Base-by-base conservation (phyloP, 345 rosid species). In the Moricandia moricandioides region DNA sequence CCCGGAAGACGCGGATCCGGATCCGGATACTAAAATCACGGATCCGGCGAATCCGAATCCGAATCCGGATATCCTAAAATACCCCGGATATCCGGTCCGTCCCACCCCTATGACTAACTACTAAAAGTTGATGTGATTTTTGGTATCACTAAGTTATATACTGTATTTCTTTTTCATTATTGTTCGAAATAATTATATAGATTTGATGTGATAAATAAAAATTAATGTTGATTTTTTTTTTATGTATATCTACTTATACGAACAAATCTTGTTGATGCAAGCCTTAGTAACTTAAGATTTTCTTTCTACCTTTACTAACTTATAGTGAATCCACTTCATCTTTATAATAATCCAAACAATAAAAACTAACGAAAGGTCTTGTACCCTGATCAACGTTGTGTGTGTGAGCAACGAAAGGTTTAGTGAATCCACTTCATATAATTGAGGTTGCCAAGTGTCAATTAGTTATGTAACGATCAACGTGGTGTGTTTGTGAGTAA, bases 321-420 rank as follows among this genome's bases (percentile, higher is more conserved):
- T 47, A 13, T 47, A 47, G 18, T n/a, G 8, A n/a, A 47, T 47
- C 52, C 17, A n/a, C 18, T n/a, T 47, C 52, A n/a, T 47, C 52
- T n/a, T n/a, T 47, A 47, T 47, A 47, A 47, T 47, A 47, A 47
- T 47, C 17, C 13, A 47, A n/a, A 47, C 52, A 47, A 47, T 29
- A 29, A 29, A 29, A 29, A 29, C 31, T 29, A 29, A 29, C 31
- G 31, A 29, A 29, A 29, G 31, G 31, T 29, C 31, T 4, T 29
- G 31, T 29, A 4, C 3, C 31, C 31, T 3, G 31, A 29, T 47
- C 52, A n/a, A 47, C 52, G 52, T 47, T 17, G 52, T n/a, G 17
- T n/a, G 18, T n/a, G 52, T 47, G 43, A 55, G 65, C 27, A 29
- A 8, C 58, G 8, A 47, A 67, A 39, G 71, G 58, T 65, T 74